Conservation (phyloP, 805 yeast species). For the Starmerella potacharoeniae region DNA sequence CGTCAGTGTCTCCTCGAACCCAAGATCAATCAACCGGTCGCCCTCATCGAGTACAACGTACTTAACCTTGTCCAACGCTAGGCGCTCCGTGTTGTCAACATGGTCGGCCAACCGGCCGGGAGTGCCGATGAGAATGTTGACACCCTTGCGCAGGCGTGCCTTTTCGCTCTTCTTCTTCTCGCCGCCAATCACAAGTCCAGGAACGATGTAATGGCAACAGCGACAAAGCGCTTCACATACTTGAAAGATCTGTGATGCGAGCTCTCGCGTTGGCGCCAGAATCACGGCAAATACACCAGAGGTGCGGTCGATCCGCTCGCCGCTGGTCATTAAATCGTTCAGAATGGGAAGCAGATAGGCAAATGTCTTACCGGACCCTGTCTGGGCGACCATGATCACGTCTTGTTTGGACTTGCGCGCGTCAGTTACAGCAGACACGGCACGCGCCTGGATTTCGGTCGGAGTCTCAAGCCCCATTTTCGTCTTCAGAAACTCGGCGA, state of each 20-base stretch:
- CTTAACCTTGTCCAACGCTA: slow-evolving; percentile 62
- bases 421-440: slow-evolving; percentile 45
- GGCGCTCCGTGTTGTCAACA: slow-evolving; percentile 71
- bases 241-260: slow-evolving; percentile 78
- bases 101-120: slow-evolving; percentile 96
- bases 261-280: slow-evolving; percentile 87
- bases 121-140: slow-evolving; percentile 89
- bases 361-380: slow-evolving; percentile 95
- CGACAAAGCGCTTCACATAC: slow-evolving; percentile 64
- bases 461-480: slow-evolving; percentile 36
- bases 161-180: slow-evolving; percentile 95
- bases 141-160: slow-evolving; percentile 91
- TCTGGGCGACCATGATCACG: slow-evolving; percentile 86
- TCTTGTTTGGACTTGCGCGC: slow-evolving; percentile 40
- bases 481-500: slow-evolving; percentile 5
- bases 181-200: slow-evolving; percentile 95
- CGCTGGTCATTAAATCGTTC: slow-evolving; percentile 51
- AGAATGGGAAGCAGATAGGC: slow-evolving; percentile 78
- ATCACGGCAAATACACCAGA: slow-evolving; percentile 79
- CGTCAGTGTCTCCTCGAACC: slow-evolving; percentile 86
- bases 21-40: slow-evolving; percentile 88
- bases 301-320: slow-evolving; percentile 24
- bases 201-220: slow-evolving; percentile 80
- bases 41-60: slow-evolving; percentile 95
- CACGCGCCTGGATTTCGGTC: slow-evolving; percentile 76